These are phyloP conservation scores for Gentiana dahurica DNA, from an alignment of 257 asterid species.

Conservation along the genomic window DNA sequence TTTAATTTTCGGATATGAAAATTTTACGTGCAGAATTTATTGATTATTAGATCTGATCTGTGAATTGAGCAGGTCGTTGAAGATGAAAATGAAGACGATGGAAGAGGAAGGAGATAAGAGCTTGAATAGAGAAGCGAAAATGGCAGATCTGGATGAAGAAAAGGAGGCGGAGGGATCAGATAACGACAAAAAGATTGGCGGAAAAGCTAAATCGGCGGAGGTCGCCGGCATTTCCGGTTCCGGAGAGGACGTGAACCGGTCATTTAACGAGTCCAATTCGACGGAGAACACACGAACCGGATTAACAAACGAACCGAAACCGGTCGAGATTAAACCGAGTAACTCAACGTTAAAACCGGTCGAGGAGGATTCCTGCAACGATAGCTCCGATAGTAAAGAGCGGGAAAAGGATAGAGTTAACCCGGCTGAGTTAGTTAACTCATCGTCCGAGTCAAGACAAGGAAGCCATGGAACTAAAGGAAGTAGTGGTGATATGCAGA, in stretches of 20 bases:
- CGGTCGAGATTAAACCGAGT: constrained; percentile 18
- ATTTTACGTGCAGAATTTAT: constrained; percentile 8
- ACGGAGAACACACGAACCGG: constrained; percentile 17
- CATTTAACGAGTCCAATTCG: constrained; percentile 34
- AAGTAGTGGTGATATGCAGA: constrained; percentile 32
- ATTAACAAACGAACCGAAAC: constrained; percentile 16
- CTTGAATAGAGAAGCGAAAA: constrained; percentile 10
- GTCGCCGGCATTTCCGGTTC: constrained; percentile 14
- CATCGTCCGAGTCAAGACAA: constrained; percentile 18
- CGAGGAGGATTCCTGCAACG: constrained; percentile 29
- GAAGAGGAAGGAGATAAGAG: constrained; percentile 30
- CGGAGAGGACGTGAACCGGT: constrained; percentile 23
- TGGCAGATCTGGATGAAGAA: constrained; percentile 32
- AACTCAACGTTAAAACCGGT: constrained; percentile 9
- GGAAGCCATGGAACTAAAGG: constrained; percentile 22
- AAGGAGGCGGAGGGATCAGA: constrained; percentile 18
- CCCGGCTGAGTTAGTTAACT: constrained; percentile 21
- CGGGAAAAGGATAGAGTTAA: constrained; percentile 9
- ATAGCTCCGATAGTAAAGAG: constrained; percentile 27
- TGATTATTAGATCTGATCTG: constrained; percentile 21
- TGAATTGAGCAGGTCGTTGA: constrained; percentile 25
- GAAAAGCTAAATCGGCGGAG: constrained; percentile 11
- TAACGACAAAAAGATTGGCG: constrained; percentile 20
- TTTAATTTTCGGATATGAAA: neutral
- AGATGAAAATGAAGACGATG: constrained; percentile 33